A percentile compares a stretch with the other conserved stretches of the same genome.
Conservation (phyloP, 2,329 filamentous ascomycete species). For the Ramularia collo-cygni region DNA sequence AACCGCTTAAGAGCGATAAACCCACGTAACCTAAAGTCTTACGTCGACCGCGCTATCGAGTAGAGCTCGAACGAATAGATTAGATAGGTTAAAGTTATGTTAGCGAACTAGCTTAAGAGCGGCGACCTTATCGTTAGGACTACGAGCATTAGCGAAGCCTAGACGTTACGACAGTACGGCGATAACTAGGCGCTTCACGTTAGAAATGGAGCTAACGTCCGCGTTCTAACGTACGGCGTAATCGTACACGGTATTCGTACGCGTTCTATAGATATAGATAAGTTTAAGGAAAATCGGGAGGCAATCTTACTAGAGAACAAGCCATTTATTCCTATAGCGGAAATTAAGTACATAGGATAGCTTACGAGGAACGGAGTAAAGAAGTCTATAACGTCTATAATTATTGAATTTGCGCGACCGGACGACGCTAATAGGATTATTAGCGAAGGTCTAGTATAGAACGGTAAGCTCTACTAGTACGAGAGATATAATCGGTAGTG, state of each 20-base stretch:
- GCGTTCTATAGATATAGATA: conserved; percentile 4
- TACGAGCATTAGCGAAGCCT: conserved; percentile 1
- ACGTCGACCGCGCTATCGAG: conserved; percentile 4
- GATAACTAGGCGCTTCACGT: conserved; percentile 1
- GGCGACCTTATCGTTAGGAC: conserved; percentile 4
- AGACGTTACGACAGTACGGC: conserved; percentile 2
- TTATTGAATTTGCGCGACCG: conserved; percentile 2
- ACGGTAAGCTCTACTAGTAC: conserved; percentile 4
- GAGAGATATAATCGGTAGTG: conserved; percentile 4
- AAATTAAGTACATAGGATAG: conserved; percentile 7
- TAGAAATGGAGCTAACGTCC: conserved; percentile 2
- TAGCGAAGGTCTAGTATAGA: conserved; percentile 3
- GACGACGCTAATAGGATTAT: conserved; percentile 6
- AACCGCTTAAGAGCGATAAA: conserved; percentile 1
- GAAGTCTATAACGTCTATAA: conserved; percentile 6
- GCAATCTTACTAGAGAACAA: conserved; percentile 4
- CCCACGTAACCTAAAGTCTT: conserved; percentile 3
- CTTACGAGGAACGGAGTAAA: conserved; percentile 3
- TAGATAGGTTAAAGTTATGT: conserved; percentile 2
- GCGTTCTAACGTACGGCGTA: conserved; percentile 1
- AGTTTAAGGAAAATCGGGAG: conserved; percentile 3
- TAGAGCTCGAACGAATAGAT: conserved; percentile 6
- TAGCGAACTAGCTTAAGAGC: conserved; percentile 6
- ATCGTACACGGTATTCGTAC: conserved; percentile 4
- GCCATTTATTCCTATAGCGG: conserved; percentile 3